Evolutionary conservation across 2,329 filamentous ascomycete genomes (phyloP), one percentile per base, ranked within the genome.

Genomic region (Cadophora sp.): DNA sequence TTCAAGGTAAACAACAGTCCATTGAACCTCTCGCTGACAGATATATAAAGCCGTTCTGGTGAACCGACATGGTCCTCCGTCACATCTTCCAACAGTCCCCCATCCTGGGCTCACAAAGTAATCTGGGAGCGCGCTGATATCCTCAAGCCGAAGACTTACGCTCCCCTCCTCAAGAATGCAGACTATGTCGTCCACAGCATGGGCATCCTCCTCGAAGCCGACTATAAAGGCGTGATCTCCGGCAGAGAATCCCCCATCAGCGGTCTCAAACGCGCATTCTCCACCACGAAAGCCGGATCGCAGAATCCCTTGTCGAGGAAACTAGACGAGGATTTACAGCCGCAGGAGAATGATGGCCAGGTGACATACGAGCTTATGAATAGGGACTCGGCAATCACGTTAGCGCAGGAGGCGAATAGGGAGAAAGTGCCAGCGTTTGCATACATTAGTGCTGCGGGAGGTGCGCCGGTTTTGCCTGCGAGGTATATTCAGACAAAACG

Each of bases 321-420:
- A 61, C 79, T 83, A 50, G 87, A 84, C 59, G 85, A 87, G 69
- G 84, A 86, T 68, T 84, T 94, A 72, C 84, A 85, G 72, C 85
- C 89, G 0, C 83, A 88, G 62, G 89, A 92, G 78, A 85, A 83
- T 55, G 88, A 89, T 73, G 89, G 89, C 30, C 91, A 96, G 80
- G 84, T 97, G 74, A 97, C 95, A 20, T 99, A 99, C 82, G 96
- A 98, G 82, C 85, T 94, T 68, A 97, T 99, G 93, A 99, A 99
- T 81, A 87, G 96, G 66, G 95, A 98, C 81, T 88, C 83, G 81
- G 95, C 95, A 58, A 88, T 98, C 68, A 86, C 90, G 64, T 85
- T 97, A 16, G 96, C 95, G 16, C 88, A 90, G 75, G 92, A 95
- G 77, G 89, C 94, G 1, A 84, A 85, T 30, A 81, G 81, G 41